Conservation (phyloP, 2,329 filamentous ascomycete species). For the Talaromyces atroroseus region DNA sequence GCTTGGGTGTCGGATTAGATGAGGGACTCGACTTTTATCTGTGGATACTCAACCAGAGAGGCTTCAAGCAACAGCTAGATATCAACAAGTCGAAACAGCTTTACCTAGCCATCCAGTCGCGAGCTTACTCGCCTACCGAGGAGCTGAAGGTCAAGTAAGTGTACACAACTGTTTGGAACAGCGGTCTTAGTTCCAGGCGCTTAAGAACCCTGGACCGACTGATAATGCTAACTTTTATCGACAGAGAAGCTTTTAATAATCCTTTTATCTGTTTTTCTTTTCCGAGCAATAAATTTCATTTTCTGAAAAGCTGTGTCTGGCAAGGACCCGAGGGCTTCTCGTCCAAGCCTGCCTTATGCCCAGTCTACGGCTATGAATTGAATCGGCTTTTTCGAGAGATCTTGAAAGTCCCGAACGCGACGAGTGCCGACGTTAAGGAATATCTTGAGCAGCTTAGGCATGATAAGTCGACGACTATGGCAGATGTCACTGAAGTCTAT, state of each 20-base stretch:
- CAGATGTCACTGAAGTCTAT: slow-evolving; percentile 8
- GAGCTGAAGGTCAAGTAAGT: slow-evolving; percentile 3
- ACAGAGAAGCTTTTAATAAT: neutral
- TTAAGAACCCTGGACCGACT: neutral
- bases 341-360: slow-evolving; percentile 3
- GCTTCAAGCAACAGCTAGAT: neutral
- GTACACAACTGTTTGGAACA: neutral
- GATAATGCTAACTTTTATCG: slow-evolving; percentile 1
- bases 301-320: neutral
- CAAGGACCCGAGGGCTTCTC: slow-evolving; percentile 2
- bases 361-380: slow-evolving; percentile 4
- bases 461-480: slow-evolving; percentile 2
- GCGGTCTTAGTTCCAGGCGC: neutral
- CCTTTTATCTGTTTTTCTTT: neutral
- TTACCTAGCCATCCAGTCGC: slow-evolving; percentile 6
- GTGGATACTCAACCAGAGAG: slow-evolving; percentile 3
- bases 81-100: slow-evolving; percentile 5
- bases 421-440: slow-evolving; percentile 5
- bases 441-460: slow-evolving; percentile 5
- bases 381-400: slow-evolving; percentile 9
- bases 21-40: slow-evolving; percentile 6
- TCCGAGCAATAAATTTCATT: neutral
- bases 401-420: slow-evolving; percentile 7
- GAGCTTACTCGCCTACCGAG: slow-evolving; percentile 1
- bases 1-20: slow-evolving; percentile 1